Base-by-base conservation (phyloP, 176 grass and related monocot species). In the Cocos nucifera region DNA sequence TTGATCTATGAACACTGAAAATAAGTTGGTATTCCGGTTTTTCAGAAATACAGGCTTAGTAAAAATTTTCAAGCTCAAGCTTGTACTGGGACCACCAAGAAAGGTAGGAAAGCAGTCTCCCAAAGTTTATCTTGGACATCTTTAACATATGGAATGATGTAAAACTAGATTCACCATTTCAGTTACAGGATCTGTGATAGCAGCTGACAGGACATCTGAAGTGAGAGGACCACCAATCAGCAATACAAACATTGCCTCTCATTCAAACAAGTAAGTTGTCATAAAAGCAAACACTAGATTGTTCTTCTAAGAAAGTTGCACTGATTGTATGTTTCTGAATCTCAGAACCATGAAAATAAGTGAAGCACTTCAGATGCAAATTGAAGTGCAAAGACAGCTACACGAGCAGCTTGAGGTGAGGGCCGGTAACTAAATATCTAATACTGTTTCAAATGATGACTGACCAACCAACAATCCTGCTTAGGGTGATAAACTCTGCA, bases 11-110 rank as follows among this genome's bases (percentile, higher is more conserved):
- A 25, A 15, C 2, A 50, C 49, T 4, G 35, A 7, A 50, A 22
- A 49, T 50, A 21, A 50, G 15, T 5, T 22, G 49, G 26, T 69
- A 70, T 61, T 56, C 56, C 52, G 51, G 22, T 54, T 58, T 58
- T 82, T 59, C 73, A 95, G 90, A 95, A 95, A 68, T 89, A 95
- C 76, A 86, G 90, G 82, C 79, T 95, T 56, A 89, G 90, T 73
- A 95, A 85, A 75, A 95, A 95, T 65, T 75, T 95, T 53, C 85
- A 89, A 67, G 82, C 65, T 89, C 85, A 95, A 86, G 64, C 77
- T 65, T 86, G 68, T 63, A 81, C 71, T 28, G 58, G 69, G 50
- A 51, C 85, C 75, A 61, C 79, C 57, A 89, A 86, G 69, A 89
- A 82, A n/a, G 79, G 89, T 95, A 82, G 49, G 52, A 65, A 2